Percentiles rank a stretch among this genome's conserved stretches.
Conservation (phyloP, 805 yeast species). For the Starmerella lactis-condensi region DNA sequence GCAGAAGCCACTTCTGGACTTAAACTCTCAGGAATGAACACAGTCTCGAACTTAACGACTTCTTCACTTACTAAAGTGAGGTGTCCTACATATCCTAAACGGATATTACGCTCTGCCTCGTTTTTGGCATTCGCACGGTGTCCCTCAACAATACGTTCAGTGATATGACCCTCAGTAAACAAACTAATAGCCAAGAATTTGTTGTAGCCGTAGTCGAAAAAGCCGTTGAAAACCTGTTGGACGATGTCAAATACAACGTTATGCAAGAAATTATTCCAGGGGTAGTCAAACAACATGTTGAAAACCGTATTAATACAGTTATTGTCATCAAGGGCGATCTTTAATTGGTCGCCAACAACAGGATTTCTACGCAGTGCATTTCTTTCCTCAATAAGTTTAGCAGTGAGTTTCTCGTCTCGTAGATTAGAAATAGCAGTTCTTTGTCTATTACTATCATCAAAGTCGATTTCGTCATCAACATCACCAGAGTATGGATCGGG, state of each 20-base stretch:
- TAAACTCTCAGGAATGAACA: conserved; percentile 41
- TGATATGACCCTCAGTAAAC: conserved; percentile 44
- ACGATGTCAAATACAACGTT: conserved; percentile 92
- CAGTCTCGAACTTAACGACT: conserved; percentile 64
- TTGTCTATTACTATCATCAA: conserved; percentile 6
- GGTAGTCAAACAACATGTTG: conserved; percentile 58
- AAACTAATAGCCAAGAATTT: conserved; percentile 55
- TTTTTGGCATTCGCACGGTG: conserved; percentile 40
- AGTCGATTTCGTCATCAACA: conserved; percentile 9
- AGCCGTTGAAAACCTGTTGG: conserved; percentile 84
- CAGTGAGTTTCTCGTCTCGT: conserved; percentile 9
- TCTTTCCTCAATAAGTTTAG: conserved; percentile 15
- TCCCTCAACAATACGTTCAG: conserved; percentile 42
- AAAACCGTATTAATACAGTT: conserved; percentile 50
- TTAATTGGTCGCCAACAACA: conserved; percentile 73
- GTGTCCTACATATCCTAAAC: conserved; percentile 96
- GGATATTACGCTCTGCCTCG: conserved; percentile 40
- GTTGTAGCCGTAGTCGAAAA: conserved; percentile 69
- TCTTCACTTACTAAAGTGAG: conserved; percentile 85
- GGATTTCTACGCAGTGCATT: conserved; percentile 33
- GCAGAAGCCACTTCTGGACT: conserved; percentile 36
- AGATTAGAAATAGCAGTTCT: conserved; percentile 6
- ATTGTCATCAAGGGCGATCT: conserved; percentile 63
- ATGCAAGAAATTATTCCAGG: conserved; percentile 95
- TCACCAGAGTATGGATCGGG: conserved; percentile 2